A percentile compares a stretch with the other conserved stretches of the same genome.
phyloP scores from a whole-genome alignment of 140 eudicot species.

The Ambrosia hybrid region DNA sequence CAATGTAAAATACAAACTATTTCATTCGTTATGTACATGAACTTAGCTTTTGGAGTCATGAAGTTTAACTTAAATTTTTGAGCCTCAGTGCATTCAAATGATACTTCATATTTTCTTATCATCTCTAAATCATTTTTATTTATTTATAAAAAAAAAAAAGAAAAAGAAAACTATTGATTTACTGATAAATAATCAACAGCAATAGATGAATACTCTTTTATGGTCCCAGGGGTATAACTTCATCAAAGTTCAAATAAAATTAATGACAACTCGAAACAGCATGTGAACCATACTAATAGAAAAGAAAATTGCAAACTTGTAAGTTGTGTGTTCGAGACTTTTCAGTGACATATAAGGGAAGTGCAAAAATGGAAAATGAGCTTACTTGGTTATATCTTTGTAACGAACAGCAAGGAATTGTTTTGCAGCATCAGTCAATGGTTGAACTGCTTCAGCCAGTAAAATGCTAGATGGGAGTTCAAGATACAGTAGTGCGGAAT shows the following conservation, averaged over 20 bases:
- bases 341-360: background rate
- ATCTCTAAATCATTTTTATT: too few species aligned
- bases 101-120: too few species aligned
- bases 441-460: slow-evolving; percentile 89
- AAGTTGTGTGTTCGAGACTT: background rate
- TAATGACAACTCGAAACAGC: background rate
- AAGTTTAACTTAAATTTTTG: too few species aligned
- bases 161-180: too few species aligned
- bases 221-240: background rate
- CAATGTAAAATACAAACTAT: background rate
- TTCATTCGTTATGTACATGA: too few species aligned
- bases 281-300: background rate
- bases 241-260: background rate
- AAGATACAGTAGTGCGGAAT: slow-evolving; percentile 64
- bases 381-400: slow-evolving; percentile 79
- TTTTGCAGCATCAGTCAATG: slow-evolving; percentile 79
- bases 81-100: too few species aligned
- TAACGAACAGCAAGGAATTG: slow-evolving; percentile 69
- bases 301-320: background rate
- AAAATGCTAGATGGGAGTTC: slow-evolving; percentile 77
- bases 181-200: too few species aligned
- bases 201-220: too few species aligned
- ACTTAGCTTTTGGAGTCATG: too few species aligned
- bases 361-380: background rate
- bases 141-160: too few species aligned